Base-by-base conservation (phyloP, 768 basidiomycete genomes). In the Albatrellus ellisii region DNA sequence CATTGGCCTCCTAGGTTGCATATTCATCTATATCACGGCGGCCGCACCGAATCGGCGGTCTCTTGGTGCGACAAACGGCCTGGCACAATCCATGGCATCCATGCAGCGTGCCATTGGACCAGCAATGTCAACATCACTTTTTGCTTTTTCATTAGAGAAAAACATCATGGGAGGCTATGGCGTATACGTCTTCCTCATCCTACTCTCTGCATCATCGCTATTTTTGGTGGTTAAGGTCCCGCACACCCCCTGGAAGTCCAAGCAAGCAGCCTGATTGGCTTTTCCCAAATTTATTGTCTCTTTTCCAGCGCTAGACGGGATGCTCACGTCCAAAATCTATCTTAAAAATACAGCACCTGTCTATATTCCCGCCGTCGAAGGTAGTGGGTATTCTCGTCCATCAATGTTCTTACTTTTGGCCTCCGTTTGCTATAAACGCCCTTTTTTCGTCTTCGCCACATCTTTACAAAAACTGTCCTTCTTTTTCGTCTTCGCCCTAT, bases 51-150 rank as follows among this genome's bases (percentile, higher is more conserved):
- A 37, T 24, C 44, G 46, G 27, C 39, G 46, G 18, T 46, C 67
- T 9, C 57, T 79, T 10, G 74, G 70, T 1, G 60, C 70, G 4
- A 63, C 65, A 9, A 74, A 72, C 44, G 72, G 73, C 6, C 49
- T 75, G 26, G 71, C 65, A 2, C 74, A 79, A 54, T 71, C 70
- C 52, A 53, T 66, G 2, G 59, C 59, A 3, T 72, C 68, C 1
- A 57, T 62, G 4, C 61, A 65, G 49, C 62, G 75, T 26, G 60
- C 70, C 0, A 46, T 76, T n/a, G 70, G 70, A 2, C 75, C 75
- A 0, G 60, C 68, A 6, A 49, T 67, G 14, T 62, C 72, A 1
- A 66, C 71, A 1, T 74, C 74, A 0, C 53, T 77, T 9, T 77
- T 72, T 49, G 66, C 75, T 1, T 43, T 68, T 0, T 70, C 71